Conservation (phyloP, 192 early-diverging fungal genomes). For the Backusella luteola region DNA sequence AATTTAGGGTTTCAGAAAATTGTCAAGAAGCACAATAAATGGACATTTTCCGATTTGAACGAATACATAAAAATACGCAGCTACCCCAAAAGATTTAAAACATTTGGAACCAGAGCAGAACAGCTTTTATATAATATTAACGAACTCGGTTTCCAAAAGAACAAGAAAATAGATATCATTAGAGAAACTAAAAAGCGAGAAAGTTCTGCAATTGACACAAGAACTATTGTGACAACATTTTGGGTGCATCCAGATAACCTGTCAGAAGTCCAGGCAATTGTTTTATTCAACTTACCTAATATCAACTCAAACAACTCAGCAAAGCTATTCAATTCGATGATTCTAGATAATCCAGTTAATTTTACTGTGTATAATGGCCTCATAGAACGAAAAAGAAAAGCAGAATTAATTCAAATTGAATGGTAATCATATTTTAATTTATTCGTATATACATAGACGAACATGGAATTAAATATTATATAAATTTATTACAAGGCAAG, state of each 20-base stretch:
- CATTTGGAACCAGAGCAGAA: not conserved
- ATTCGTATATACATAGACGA: not conserved
- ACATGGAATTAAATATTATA: not conserved
- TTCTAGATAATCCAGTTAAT: not conserved
- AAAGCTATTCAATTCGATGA: not conserved
- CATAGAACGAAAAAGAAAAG: not conserved
- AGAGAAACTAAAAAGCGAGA: not conserved
- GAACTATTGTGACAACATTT: conserved; percentile 43
- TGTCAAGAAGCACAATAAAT: conserved; percentile 97
- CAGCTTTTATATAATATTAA: not conserved
- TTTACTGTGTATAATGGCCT: not conserved
- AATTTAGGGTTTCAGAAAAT: conserved; percentile 84
- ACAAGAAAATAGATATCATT: not conserved
- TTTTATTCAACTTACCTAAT: conserved; percentile 83
- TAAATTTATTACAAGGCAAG: conserved; percentile 2
- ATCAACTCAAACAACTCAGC: conserved; percentile 52
- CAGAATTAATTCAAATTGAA: not conserved
- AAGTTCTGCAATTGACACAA: not conserved
- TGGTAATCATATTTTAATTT: not conserved
- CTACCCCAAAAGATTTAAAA: conserved; percentile 31
- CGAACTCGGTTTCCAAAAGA: not conserved
- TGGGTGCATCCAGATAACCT: conserved; percentile 93
- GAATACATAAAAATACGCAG: conserved; percentile 51
- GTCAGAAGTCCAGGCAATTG: conserved; percentile 81
- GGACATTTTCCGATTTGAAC: conserved; percentile 69